Base-by-base conservation (phyloP, 202 grass and related monocot genomes). In the Eragrostis tef region DNA sequence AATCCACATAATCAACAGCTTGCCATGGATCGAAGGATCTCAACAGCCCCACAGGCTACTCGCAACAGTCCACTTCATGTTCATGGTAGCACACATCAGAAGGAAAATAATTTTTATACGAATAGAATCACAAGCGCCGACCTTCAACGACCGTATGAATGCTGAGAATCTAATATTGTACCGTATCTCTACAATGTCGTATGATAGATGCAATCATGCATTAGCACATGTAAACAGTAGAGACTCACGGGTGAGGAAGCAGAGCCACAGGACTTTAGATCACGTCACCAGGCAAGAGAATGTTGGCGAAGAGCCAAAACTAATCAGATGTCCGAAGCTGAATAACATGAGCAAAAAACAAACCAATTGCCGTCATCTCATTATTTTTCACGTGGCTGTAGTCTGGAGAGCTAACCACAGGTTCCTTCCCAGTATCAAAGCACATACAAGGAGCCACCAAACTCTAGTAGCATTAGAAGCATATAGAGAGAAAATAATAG, bases 151-250 rank as follows among this genome's bases (percentile, higher is more conserved):
- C 49, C 16, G 48, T 42, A 78, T 65, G 59, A 82, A 78, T 89
- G 58, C 52, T 51, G 71, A 78, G 78, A 73, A 82, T 67, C 50
- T 78, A 73, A 71, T 64, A 39, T 65, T n/a, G n/a, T n/a, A n/a
- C n/a, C n/a, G n/a, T 71, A 13, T 81, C 26, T 64, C 9, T 44
- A 15, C 24, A 81, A 6, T 59, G 79, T 73, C 25, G 72, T n/a
- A 13, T 77, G 76, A 65, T 79, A 29, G 16, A 62, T 16, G 67
- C 67, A 83, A 86, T 89, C 36, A 86, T 86, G 29, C 60, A 77
- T 10, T 12, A 1, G 42, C 78, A 72, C 27, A 77, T 85, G 83
- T 7, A 67, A 34, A 74, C 24, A 72, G 34, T 80, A 13, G 41
- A 46, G 34, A 20, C 24, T 60, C 60, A 74, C 22, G 43, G 41